These are phyloP conservation scores for Patellifolia procumbens DNA, from an alignment of 179 eudicot species.

Conservation along the genomic window DNA sequence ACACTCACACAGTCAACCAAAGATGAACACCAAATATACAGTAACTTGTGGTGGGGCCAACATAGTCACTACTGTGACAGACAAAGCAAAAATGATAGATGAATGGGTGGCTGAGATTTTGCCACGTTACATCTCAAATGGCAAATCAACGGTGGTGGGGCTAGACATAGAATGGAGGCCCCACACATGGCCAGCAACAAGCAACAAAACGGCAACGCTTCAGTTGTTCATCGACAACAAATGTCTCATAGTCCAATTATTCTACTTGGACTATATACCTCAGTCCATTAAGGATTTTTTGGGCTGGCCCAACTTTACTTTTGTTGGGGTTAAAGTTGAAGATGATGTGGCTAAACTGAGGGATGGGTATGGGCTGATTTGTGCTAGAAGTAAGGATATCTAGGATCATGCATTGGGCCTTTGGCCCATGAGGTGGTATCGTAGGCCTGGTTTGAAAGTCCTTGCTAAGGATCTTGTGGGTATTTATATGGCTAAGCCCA, in stretches of 20 bases:
- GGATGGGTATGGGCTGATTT: constrained; percentile 50
- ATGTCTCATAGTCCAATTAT: constrained; percentile 55
- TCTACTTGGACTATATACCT: constrained; percentile 51
- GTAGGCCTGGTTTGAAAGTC: too few species aligned
- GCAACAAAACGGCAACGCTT: constrained; percentile 59
- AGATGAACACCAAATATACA: constrained; percentile 5
- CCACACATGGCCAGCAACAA: constrained; percentile 23
- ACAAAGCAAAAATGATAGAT: constrained; percentile 36
- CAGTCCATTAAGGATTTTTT: constrained; percentile 39
- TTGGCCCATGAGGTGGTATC: too few species aligned
- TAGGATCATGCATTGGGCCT: constrained; percentile 29
- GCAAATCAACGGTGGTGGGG: constrained; percentile 38
- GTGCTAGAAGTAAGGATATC: constrained; percentile 31
- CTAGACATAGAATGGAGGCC: constrained; percentile 59
- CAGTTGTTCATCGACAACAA: constrained; percentile 51
- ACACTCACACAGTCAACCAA: too few species aligned
- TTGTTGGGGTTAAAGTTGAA: constrained; percentile 54
- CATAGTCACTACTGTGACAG: constrained; percentile 52
- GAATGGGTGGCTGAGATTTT: constrained; percentile 37
- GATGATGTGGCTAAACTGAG: constrained; percentile 45
- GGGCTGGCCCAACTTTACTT: constrained; percentile 41
- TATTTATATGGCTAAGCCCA: too few species aligned
- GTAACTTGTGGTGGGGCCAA: constrained; percentile 21
- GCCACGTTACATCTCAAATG: constrained; percentile 10
- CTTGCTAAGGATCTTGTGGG: too few species aligned